Percentiles rank a stretch among this genome's conserved stretches.
These are phyloP conservation scores for Blastobotrys terrestris DNA, from an alignment of 805 yeast genomes.

Conservation along the genomic window DNA sequence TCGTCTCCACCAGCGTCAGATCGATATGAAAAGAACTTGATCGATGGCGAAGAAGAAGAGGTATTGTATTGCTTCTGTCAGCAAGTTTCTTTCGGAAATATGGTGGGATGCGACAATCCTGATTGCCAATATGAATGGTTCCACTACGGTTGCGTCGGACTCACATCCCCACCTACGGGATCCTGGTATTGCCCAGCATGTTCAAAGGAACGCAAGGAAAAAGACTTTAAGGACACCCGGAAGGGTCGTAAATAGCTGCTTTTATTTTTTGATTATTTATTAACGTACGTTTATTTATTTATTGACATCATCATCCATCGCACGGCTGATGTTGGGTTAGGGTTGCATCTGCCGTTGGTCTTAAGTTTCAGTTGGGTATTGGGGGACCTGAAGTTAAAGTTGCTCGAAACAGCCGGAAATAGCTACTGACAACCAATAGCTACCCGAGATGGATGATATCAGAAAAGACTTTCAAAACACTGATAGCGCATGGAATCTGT, in stretches of 20 bases:
- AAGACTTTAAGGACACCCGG: conserved; percentile 24
- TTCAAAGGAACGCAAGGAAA: conserved; percentile 30
- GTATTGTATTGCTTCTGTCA: conserved; percentile 82
- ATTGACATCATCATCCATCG: background rate
- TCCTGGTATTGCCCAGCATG: conserved; percentile 95
- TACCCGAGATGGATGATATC: background rate
- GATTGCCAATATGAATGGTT: conserved; percentile 92
- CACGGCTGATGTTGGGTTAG: no score
- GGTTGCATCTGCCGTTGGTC: no score
- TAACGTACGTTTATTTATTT: background rate
- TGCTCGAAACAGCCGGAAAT: no score
- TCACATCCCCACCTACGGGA: conserved; percentile 82
- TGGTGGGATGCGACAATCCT: conserved; percentile 94
- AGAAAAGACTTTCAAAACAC: background rate
- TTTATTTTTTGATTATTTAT: background rate
- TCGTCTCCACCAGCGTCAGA: background rate
- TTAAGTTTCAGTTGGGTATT: no score
- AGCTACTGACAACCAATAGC: no score
- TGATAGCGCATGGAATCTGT: background rate
- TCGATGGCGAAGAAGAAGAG: conserved; percentile 56
- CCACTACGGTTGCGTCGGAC: conserved; percentile 91
- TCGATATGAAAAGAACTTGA: background rate
- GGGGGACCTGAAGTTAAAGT: no score
- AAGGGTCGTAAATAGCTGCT: background rate
- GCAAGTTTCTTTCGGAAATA: conserved; percentile 88